Conservation (phyloP, 2,329 filamentous ascomycete genomes). For the Alternaria hordeiaustralica region DNA sequence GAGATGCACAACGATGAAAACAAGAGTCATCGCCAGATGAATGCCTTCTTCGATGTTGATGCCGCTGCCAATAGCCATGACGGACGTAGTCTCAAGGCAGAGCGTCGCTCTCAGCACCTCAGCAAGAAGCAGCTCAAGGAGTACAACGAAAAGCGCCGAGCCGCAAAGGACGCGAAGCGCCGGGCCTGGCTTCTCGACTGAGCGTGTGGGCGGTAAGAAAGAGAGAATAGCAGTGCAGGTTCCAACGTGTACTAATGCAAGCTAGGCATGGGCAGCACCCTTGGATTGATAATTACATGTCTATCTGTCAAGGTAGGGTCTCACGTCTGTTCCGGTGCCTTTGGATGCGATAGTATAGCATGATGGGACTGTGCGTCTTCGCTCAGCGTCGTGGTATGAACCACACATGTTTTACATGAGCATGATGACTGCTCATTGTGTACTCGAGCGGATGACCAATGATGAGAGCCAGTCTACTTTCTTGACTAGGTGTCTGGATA, state of each 20-base stretch:
- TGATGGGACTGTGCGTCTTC: not conserved
- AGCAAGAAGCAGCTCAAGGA: conserved; percentile 86
- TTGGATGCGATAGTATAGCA: conserved; percentile 2
- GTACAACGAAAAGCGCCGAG: conserved; percentile 87
- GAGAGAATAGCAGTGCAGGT: conserved; percentile 15
- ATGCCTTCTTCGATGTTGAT: conserved; percentile 94
- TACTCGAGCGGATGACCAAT: conserved; percentile 3
- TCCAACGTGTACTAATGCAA: conserved; percentile 39
- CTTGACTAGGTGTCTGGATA: conserved; percentile 9
- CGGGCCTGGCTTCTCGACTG: conserved; percentile 89
- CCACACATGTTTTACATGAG: not conserved
- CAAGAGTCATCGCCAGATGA: conserved; percentile 87
- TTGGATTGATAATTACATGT: conserved; percentile 2
- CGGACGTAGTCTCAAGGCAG: conserved; percentile 87
- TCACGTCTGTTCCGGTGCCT: conserved; percentile 7
- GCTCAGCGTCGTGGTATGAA: conserved; percentile 2
- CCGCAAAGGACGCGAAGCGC: conserved; percentile 92
- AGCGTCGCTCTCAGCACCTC: conserved; percentile 83
- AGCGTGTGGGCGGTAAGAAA: conserved; percentile 47
- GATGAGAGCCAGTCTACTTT: not conserved
- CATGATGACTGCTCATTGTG: not conserved
- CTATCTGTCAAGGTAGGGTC: conserved; percentile 27
- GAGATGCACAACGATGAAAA: conserved; percentile 86
- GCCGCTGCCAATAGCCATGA: conserved; percentile 90
- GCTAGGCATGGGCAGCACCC: conserved; percentile 16